A percentile compares a stretch with the other conserved stretches of the same genome.
Conservation (phyloP, 768 basidiomycete species). For the Rhodotorula paludigena region DNA sequence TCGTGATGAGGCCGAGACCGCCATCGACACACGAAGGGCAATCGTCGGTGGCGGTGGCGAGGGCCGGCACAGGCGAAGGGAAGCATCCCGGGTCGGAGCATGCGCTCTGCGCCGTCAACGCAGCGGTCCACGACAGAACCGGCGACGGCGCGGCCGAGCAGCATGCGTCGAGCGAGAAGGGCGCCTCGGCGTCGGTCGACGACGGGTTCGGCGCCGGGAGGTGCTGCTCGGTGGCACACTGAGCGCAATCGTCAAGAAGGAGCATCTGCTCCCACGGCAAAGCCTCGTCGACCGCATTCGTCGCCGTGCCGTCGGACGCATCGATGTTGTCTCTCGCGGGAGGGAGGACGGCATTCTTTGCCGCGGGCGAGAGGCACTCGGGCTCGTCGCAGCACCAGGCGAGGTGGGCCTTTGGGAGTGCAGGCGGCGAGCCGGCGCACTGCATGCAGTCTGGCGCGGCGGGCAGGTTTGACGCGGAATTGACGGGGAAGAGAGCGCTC, state of each 20-base stretch:
- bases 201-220: neutral
- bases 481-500: neutral
- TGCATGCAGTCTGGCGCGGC: neutral
- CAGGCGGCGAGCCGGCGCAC: neutral
- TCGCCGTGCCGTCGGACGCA: neutral
- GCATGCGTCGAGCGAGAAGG: conserved; percentile 3
- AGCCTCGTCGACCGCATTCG: neutral
- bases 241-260: conserved; percentile 19
- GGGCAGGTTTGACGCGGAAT: neutral
- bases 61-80: neutral
- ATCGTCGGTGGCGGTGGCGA: neutral
- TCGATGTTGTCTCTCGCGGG: neutral
- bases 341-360: too few species aligned
- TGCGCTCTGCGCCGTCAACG: neutral
- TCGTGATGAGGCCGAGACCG: neutral
- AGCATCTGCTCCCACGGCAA: conserved; percentile 8
- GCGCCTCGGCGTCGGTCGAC: neutral
- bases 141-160: conserved; percentile 4
- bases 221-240: neutral
- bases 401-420: neutral
- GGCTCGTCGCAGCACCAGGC: conserved; percentile 35
- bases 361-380: conserved; percentile 5
- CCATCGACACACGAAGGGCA: neutral
- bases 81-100: neutral
- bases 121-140: neutral